Conservation (phyloP, 306 rosid genomes). For the Cucurbita moschata region DNA sequence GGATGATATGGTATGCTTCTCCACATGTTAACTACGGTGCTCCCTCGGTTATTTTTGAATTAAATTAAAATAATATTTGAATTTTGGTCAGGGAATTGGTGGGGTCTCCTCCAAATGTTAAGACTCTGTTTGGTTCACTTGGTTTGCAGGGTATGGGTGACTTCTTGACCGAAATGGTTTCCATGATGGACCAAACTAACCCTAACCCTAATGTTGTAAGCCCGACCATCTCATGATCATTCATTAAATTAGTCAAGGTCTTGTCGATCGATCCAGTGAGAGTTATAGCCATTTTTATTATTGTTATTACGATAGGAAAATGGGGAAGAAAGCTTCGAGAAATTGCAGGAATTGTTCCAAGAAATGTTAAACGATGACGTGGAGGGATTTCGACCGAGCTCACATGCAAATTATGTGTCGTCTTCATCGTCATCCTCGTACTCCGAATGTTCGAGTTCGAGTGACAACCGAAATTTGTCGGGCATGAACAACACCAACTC, state of each 20-base stretch:
- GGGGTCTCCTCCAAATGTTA: not conserved
- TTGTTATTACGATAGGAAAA: conserved; percentile 34
- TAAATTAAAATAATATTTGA: not conserved
- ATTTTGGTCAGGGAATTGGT: not conserved
- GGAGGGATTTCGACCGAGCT: conserved; percentile 17
- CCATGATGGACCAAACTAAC: conserved; percentile 75
- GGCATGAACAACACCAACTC: conserved; percentile 20
- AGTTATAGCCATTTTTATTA: not conserved
- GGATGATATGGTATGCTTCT: conserved; percentile 8
- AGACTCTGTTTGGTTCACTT: conserved; percentile 1
- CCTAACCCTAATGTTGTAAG: conserved; percentile 25
- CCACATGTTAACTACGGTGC: not conserved
- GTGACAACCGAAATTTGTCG: conserved; percentile 43
- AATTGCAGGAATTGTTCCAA: conserved; percentile 62
- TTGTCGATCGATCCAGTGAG: no score
- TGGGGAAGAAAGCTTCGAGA: conserved; percentile 72
- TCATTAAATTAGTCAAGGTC: no score
- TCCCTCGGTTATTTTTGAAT: no score
- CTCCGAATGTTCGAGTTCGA: conserved; percentile 27
- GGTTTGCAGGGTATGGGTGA: conserved; percentile 84
- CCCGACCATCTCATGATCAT: no score
- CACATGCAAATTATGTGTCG: conserved; percentile 18
- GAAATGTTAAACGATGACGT: conserved; percentile 58
- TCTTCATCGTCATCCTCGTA: conserved; percentile 29
- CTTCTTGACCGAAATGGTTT: conserved; percentile 72